A percentile compares a stretch with the other conserved stretches of the same genome.
These are phyloP conservation scores for Candida easanensis DNA, from an alignment of 805 yeast species.

Conservation along the genomic window DNA sequence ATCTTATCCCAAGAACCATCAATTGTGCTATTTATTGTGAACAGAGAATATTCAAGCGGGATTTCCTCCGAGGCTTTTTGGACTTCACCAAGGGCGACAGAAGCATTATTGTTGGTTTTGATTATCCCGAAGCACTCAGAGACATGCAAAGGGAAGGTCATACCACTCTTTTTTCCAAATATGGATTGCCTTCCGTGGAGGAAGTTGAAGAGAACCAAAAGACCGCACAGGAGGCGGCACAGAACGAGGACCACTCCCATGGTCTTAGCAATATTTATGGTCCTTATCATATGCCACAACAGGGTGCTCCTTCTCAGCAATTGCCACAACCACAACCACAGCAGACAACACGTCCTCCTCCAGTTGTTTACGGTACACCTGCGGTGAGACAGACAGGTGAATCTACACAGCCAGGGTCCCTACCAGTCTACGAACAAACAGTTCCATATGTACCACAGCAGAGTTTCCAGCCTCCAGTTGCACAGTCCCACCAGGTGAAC, in stretches of 20 bases:
- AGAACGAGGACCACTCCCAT: background rate
- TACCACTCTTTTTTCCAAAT: slow-evolving; percentile 12
- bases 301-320: background rate
- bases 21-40: slow-evolving; percentile 46
- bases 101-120: slow-evolving; percentile 32
- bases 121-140: slow-evolving; percentile 21
- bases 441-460: no score
- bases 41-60: slow-evolving; percentile 49
- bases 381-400: no score
- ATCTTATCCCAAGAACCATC: slow-evolving; percentile 42
- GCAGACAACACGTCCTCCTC: no score
- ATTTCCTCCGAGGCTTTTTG: slow-evolving; percentile 47
- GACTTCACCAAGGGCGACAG: slow-evolving; percentile 31
- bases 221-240: background rate
- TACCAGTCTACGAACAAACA: no score
- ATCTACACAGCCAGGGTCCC: no score
- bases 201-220: slow-evolving; percentile 13
- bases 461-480: no score
- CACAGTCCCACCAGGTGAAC: no score
- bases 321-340: background rate
- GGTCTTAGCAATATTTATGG: slow-evolving; percentile 1
- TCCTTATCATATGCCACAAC: slow-evolving; percentile 1
- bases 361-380: no score
- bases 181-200: slow-evolving; percentile 17
- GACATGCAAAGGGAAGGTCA: slow-evolving; percentile 20